Evolutionary conservation across 768 basidiomycete species (phyloP), one percentile per base, ranked within the genome.

Genomic region (Arthromyces matolae): DNA sequence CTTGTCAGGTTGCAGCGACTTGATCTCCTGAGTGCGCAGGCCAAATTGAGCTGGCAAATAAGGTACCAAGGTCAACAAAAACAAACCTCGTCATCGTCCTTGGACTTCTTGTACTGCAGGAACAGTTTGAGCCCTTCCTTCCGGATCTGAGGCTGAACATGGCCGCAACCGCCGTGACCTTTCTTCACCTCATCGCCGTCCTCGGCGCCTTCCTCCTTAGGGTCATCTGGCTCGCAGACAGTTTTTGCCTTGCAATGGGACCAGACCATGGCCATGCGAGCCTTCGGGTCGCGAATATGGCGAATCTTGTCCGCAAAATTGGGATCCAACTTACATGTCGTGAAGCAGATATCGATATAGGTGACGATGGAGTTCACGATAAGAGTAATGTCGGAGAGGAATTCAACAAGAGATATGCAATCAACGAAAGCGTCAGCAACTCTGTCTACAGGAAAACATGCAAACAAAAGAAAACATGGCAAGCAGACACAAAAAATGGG

Each of bases 141-240:
- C 52, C 96, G 72, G 58, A 97, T 80, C 42, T 77, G 72, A 0
- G 96, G 96, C 65, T 99, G 96, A 22, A 77, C 66, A 60, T 93
- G 91, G 35, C 96, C 96, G 66, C 96, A 98, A 13, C 96, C 96
- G n/a, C 93, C 94, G 52, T 98, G 96, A 2, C 92, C 91, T 61
- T 84, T 88, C 72, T 90, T 91, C 38, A 80, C 75, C 53, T 90
- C 91, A 32, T 83, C 85, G 31, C 69, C 72, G 12, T 79, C 83
- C 27, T 73, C 85, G 24, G 80, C 87, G 48, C 80, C 83, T 58
- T 93, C 93, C 53, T 93, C 91, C 66, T 90, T 89, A 41, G 84
- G 79, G 33, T 90, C 87, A 68, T 95, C 91, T 58, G 91, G 70
- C 59, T 93, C 92, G 76, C 95, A 99, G 37, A 77, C 60, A 75